Conservation (phyloP, 495 filamentous ascomycete species). For the Hypomontagnella submonticulosa region DNA sequence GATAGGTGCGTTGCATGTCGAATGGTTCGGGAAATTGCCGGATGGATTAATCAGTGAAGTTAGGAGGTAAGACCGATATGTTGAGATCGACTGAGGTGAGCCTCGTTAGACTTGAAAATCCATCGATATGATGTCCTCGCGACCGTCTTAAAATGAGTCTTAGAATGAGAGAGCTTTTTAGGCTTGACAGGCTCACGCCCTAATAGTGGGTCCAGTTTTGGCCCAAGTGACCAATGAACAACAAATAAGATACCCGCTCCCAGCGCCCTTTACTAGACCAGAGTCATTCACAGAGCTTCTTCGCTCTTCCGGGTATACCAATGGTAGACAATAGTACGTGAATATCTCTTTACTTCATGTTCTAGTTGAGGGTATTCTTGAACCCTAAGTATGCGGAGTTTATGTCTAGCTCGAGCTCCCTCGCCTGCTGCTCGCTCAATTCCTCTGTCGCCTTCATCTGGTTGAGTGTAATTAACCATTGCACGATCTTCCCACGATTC, state of each 20-base stretch:
- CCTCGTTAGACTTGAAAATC: neutral
- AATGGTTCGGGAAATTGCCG: neutral
- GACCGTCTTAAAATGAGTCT: neutral
- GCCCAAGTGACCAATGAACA: too few species aligned
- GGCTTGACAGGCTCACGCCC: constrained; percentile 33
- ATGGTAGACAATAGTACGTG: neutral
- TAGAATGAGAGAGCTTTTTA: constrained; percentile 10
- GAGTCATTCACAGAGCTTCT: constrained; percentile 18
- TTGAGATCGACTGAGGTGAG: neutral
- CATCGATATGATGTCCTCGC: constrained; percentile 8
- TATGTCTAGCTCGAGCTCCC: constrained; percentile 89
- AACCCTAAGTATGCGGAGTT: constrained; percentile 92
- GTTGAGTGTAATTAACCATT: constrained; percentile 97
- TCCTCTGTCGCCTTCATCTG: constrained; percentile 97
- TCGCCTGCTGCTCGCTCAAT: constrained; percentile 83
- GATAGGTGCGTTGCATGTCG: constrained; percentile 57
- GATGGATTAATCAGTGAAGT: neutral
- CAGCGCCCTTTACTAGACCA: constrained; percentile 22
- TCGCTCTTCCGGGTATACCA: constrained; percentile 10
- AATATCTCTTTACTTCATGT: neutral
- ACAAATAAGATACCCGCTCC: constrained; percentile 1
- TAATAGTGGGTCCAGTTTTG: constrained; percentile 16
- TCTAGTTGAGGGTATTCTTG: constrained; percentile 64
- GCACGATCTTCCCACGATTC: constrained; percentile 93
- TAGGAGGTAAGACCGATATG: neutral